A percentile compares a stretch with the other conserved stretches of the same genome.
These are phyloP conservation scores for Tolypocladium tundrense DNA, from an alignment of 2,329 filamentous ascomycete species.

Conservation along the genomic window DNA sequence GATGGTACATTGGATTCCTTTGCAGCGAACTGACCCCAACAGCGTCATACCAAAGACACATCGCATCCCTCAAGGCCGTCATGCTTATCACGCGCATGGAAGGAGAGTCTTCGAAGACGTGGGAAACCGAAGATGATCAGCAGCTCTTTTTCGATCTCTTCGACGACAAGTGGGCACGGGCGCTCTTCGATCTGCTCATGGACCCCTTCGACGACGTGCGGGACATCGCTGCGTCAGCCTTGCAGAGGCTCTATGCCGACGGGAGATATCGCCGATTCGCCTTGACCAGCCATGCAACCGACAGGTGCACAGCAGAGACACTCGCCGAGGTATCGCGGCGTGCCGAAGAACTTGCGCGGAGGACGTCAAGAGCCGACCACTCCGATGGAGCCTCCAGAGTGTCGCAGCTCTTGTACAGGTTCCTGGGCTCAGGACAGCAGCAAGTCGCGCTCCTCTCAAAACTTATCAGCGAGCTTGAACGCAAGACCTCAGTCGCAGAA, in stretches of 20 bases:
- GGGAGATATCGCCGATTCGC: constrained; percentile 19
- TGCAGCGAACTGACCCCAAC: constrained; percentile 65
- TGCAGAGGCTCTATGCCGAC: constrained; percentile 38
- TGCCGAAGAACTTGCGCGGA: constrained; percentile 49
- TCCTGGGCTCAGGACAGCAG: constrained; percentile 32
- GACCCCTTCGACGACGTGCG: constrained; percentile 93
- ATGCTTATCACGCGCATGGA: constrained; percentile 58
- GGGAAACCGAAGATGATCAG: constrained; percentile 28
- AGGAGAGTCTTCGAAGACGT: constrained; percentile 39
- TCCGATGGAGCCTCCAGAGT: constrained; percentile 81
- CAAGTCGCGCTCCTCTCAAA: constrained; percentile 42
- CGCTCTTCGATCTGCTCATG: constrained; percentile 68
- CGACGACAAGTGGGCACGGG: constrained; percentile 43
- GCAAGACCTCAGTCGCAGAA: constrained; percentile 53
- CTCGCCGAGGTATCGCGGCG: constrained; percentile 37
- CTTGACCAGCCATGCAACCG: constrained; percentile 7
- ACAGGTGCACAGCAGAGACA: constrained; percentile 14
- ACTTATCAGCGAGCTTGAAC: constrained; percentile 52
- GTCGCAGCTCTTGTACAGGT: constrained; percentile 58
- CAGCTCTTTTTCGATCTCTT: constrained; percentile 29
- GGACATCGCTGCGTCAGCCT: constrained; percentile 39
- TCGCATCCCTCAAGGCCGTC: constrained; percentile 66
- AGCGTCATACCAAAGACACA: constrained; percentile 82
- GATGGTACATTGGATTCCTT: constrained; percentile 66
- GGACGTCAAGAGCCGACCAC: constrained; percentile 78